These are phyloP conservation scores for Linaria vulgaris DNA, from an alignment of 257 asterid species.

Conservation along the genomic window DNA sequence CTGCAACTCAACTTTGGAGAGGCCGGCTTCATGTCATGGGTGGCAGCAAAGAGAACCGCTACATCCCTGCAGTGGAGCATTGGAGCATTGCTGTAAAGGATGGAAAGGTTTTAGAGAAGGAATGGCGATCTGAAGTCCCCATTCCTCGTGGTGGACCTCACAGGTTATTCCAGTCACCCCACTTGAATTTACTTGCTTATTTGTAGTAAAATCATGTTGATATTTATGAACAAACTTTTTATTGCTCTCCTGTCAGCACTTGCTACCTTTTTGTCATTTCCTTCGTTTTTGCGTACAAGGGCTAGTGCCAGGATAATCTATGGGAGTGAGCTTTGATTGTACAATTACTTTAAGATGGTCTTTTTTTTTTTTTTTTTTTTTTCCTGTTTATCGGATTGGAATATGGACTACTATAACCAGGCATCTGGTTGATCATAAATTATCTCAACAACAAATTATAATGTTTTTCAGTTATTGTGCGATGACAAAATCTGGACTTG, in stretches of 20 bases:
- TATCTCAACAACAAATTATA: not conserved
- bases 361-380: no score
- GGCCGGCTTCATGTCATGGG: constrained; percentile 98
- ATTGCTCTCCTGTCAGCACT: not conserved
- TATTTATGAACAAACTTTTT: not conserved
- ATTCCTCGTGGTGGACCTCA: constrained; percentile 98
- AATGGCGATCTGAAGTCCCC: constrained; percentile 76
- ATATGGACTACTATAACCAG: not conserved
- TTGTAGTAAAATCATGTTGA: not conserved
- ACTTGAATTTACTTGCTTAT: not conserved
- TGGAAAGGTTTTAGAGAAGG: constrained; percentile 79
- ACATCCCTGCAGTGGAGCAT: constrained; percentile 72
- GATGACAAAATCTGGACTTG: not conserved
- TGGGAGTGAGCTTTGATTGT: not conserved
- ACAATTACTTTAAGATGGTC: not conserved
- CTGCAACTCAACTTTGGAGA: constrained; percentile 94
- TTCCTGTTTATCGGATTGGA: no score
- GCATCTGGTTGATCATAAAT: not conserved
- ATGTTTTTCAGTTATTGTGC: not conserved
- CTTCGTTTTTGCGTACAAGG: not conserved
- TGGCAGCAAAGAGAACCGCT: constrained; percentile 89
- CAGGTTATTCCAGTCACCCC: constrained; percentile 47
- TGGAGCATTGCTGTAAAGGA: constrained; percentile 89
- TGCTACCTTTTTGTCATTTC: not conserved
- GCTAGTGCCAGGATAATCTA: not conserved